Base-by-base conservation (phyloP, 345 rosid genomes). In the Citrus australasica region DNA sequence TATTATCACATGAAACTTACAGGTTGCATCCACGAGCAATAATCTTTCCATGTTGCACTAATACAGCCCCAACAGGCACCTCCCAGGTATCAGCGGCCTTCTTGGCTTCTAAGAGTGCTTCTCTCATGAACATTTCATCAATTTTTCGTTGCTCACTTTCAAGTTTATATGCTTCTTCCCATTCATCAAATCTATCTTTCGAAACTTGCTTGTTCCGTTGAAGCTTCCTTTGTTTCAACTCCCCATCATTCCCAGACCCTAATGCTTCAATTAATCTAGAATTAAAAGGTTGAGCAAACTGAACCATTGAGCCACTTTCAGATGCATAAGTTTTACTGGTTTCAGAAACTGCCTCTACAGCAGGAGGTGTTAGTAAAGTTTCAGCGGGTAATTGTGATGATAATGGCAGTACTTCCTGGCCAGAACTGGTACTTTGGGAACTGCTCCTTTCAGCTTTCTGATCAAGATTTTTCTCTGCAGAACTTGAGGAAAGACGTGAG, bases 41-140 rank as follows among this genome's bases (percentile, higher is more conserved):
- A 30, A 96, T 90, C 84, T 92, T 91, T 79, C 98, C 98, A 32
- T 88, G 84, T 75, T 92, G 97, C 76, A 96, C 99, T 76, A 96
- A 85, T 65, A 96, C 97, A 56, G 98, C 98, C 56, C 99, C 99
- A 24, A 94, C 97, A 71, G 98, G 99, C 64, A 96, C 99, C 82
- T 96, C 99, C 99, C 99, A 96, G 21, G 86, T 79, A 86, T 96
- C 98, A 76, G 92, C 97, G 71, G 99, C 99, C 83, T 92, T 94
- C 78, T 90, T 89, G 77, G 98, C 98, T 90, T 96, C 99, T 71
- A 87, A 65, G 42, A 96, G 74, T 3, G 99, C 99, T 86, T 96
- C 99, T 83, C 88, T 90, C 99, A 96, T 94, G 85, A 90, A 96
- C 81, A 90, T 88, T 82, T 92, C 98, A 83, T 96, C 99, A 67